Evolutionary conservation across 495 filamentous ascomycete species (phyloP).

Genomic region (Penicillium soppii): DNA sequence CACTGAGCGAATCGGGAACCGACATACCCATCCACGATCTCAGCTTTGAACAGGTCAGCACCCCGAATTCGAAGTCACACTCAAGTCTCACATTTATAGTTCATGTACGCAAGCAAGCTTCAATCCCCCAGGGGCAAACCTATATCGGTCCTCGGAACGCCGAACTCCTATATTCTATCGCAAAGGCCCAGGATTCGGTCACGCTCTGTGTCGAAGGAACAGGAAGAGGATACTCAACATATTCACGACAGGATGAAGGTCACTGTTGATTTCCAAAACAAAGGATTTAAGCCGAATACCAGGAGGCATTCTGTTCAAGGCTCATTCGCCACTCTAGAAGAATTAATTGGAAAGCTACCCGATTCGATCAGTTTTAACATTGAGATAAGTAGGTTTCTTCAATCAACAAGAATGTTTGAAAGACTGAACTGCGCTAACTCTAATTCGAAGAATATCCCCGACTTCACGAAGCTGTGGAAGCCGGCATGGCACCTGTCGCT

Average conservation of each 20-base stretch:
- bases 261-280: constrained; percentile 33
- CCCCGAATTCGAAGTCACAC: background rate
- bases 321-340: constrained; percentile 32
- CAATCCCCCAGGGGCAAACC: constrained; percentile 13
- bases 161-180: background rate
- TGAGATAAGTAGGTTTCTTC: constrained; percentile 34
- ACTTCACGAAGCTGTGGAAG: constrained; percentile 39
- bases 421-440: background rate
- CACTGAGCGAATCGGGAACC: constrained; percentile 38
- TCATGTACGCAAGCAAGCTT: constrained; percentile 24
- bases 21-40: constrained; percentile 36
- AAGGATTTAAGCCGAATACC: constrained; percentile 37
- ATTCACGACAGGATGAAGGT: constrained; percentile 31
- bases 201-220: constrained; percentile 5
- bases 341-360: constrained; percentile 33
- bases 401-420: background rate
- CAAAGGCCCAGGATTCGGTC: constrained; percentile 40
- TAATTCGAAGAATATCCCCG: constrained; percentile 26
- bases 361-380: constrained; percentile 33
- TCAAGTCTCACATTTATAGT: constrained; percentile 7
- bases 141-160: background rate
- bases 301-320: constrained; percentile 37
- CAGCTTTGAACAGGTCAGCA: constrained; percentile 34
- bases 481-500: constrained; percentile 27
- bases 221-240: constrained; percentile 5